phyloP scores from a whole-genome alignment of 2,329 filamentous ascomycete species.

The Penicillium rolfsii region DNA sequence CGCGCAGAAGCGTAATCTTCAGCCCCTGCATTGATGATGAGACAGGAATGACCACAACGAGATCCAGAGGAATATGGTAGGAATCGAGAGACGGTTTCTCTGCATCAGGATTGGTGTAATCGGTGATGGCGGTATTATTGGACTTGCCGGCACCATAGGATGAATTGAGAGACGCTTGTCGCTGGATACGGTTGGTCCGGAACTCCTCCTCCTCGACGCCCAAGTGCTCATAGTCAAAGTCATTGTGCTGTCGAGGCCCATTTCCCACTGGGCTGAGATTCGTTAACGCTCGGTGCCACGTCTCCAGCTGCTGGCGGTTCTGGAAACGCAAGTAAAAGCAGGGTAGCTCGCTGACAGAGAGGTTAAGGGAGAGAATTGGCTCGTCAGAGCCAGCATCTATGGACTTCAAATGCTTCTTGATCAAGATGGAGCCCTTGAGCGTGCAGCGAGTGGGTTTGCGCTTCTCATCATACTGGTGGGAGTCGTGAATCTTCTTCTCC shows the following conservation, averaged over 20 bases:
- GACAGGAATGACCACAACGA: constrained; percentile 95
- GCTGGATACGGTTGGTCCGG: constrained; percentile 61
- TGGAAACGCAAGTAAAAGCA: constrained; percentile 92
- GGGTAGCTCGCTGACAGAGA: constrained; percentile 89
- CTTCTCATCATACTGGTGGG: constrained; percentile 66
- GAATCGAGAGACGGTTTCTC: constrained; percentile 63
- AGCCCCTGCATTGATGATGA: constrained; percentile 99
- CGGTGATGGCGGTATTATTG: constrained; percentile 83
- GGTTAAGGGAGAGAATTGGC: constrained; percentile 80
- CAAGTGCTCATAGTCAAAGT: constrained; percentile 78
- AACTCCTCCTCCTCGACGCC: constrained; percentile 90
- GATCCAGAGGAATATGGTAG: constrained; percentile 87
- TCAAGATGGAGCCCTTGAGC: constrained; percentile 94
- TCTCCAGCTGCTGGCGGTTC: constrained; percentile 75
- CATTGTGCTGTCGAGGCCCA: constrained; percentile 69
- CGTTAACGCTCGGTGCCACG: constrained; percentile 84
- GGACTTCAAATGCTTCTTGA: constrained; percentile 95
- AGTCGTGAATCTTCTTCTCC: constrained; percentile 75
- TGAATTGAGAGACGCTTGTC: constrained; percentile 81
- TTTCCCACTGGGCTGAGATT: constrained; percentile 76
- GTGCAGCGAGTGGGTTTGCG: constrained; percentile 77
- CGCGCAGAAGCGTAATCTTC: constrained; percentile 91
- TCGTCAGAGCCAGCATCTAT: constrained; percentile 76
- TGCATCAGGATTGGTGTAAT: constrained; percentile 75
- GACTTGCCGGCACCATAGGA: constrained; percentile 82